Conservation (phyloP, 2,329 filamentous ascomycete genomes). For the Corinectria fuckeliana region DNA sequence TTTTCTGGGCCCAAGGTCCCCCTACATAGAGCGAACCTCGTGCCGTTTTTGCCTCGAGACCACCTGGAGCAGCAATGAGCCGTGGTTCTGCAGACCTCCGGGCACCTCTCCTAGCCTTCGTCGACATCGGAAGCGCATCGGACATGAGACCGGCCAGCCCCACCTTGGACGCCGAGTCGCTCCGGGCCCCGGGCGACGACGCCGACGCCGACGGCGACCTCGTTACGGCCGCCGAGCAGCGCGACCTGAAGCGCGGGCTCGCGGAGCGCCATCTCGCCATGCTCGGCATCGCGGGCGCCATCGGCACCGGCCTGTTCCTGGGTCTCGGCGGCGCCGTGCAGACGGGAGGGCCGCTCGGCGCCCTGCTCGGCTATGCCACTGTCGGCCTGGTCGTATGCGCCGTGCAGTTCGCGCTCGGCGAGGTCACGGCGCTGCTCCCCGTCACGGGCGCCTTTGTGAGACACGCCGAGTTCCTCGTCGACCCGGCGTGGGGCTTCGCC, state of each 20-base stretch:
- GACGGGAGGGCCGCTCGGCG: conserved; percentile 45
- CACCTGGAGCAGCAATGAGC: conserved; percentile 1
- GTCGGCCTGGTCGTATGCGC: conserved; percentile 56
- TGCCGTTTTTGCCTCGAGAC: neutral
- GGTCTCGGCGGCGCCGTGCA: conserved; percentile 52
- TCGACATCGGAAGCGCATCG: neutral
- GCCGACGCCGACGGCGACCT: conserved; percentile 26
- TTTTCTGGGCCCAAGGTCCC: neutral
- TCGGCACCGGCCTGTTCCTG: conserved; percentile 49
- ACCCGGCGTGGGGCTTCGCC: conserved; percentile 62
- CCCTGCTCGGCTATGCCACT: conserved; percentile 54
- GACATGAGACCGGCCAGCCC: conserved; percentile 11
- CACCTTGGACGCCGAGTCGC: neutral
- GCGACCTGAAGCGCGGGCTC: conserved; percentile 34
- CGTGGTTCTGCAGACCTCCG: conserved; percentile 1
- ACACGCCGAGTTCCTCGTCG: conserved; percentile 57
- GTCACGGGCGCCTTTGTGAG: conserved; percentile 57
- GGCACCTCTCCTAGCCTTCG: conserved; percentile 13
- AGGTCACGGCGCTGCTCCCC: conserved; percentile 55
- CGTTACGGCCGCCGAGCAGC: conserved; percentile 32
- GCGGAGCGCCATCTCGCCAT: conserved; percentile 52
- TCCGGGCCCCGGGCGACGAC: neutral
- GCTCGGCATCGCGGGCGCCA: conserved; percentile 60
- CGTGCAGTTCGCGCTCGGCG: conserved; percentile 57
- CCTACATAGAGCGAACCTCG: neutral